Evolutionary conservation across 2,329 filamentous ascomycete genomes (phyloP).

Genomic region (Botrytis squamosa): DNA sequence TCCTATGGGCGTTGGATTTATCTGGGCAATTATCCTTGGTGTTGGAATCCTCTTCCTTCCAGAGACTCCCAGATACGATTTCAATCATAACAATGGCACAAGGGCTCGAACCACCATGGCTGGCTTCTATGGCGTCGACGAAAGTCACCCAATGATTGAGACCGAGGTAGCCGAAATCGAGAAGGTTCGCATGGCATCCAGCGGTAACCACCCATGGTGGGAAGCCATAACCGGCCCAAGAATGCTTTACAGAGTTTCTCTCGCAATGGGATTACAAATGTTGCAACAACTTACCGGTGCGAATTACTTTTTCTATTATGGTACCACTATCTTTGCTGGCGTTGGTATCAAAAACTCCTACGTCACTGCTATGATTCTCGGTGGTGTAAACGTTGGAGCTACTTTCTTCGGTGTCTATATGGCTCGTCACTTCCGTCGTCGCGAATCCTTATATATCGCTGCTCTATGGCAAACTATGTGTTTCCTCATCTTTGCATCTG

Average conservation of each 20-base stretch:
- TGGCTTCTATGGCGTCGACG: slow-evolving; percentile 49
- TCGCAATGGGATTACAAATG: slow-evolving; percentile 63
- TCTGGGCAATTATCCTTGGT: slow-evolving; percentile 53
- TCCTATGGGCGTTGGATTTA: slow-evolving; percentile 56
- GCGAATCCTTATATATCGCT: slow-evolving; percentile 64
- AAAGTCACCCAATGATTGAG: slow-evolving; percentile 47
- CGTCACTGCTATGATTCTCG: slow-evolving; percentile 65
- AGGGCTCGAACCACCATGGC: slow-evolving; percentile 52
- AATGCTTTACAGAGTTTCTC: slow-evolving; percentile 61
- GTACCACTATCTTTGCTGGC: slow-evolving; percentile 64
- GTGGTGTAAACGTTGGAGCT: slow-evolving; percentile 64
- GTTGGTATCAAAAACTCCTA: slow-evolving; percentile 63
- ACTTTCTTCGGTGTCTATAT: slow-evolving; percentile 58
- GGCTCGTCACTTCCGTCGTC: slow-evolving; percentile 67
- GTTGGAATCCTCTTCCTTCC: slow-evolving; percentile 54
- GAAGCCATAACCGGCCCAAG: slow-evolving; percentile 62
- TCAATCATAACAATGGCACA: slow-evolving; percentile 48
- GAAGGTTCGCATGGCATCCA: slow-evolving; percentile 43
- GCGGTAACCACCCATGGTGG: slow-evolving; percentile 57
- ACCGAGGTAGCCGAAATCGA: slow-evolving; percentile 54
- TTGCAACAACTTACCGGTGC: slow-evolving; percentile 68
- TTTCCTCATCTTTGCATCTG: slow-evolving; percentile 57
- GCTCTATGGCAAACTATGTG: slow-evolving; percentile 69
- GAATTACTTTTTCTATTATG: slow-evolving; percentile 65
- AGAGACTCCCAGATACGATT: slow-evolving; percentile 58